phyloP scores from a whole-genome alignment of 768 basidiomycete genomes.

The Pisolithus microcarpus region DNA sequence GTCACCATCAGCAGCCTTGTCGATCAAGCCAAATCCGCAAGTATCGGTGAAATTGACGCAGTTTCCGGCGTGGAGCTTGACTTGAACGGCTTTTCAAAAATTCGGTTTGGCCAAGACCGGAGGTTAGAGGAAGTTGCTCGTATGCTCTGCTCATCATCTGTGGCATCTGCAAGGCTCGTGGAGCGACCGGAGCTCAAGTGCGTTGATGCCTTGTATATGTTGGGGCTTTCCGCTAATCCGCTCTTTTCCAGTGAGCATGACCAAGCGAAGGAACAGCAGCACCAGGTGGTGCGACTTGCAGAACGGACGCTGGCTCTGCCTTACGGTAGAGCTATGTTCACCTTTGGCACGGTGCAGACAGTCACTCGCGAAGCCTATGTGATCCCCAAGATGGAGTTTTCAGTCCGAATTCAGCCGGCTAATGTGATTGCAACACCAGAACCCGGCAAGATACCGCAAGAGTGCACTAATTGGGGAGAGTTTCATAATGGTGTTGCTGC shows the following conservation, averaged over 20 bases:
- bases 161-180: constrained; percentile 56
- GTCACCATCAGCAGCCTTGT: constrained; percentile 47
- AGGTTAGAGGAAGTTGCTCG: constrained; percentile 87
- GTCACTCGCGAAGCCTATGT: constrained; percentile 72
- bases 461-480: constrained; percentile 85
- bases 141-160: constrained; percentile 75
- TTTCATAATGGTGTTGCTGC: constrained; percentile 97
- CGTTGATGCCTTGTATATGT: constrained; percentile 18
- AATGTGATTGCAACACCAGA: constrained; percentile 62
- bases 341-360: constrained; percentile 72
- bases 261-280: constrained; percentile 78
- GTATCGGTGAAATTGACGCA: constrained; percentile 47
- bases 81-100: constrained; percentile 66
- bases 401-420: constrained; percentile 66
- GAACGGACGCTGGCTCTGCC: constrained; percentile 87
- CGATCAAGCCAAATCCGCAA: constrained; percentile 42
- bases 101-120: constrained; percentile 86
- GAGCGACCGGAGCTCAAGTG: constrained; percentile 70
- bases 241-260: constrained; percentile 66
- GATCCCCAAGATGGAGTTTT: constrained; percentile 74
- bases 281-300: constrained; percentile 70
- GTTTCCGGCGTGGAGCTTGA: constrained; percentile 69
- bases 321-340: constrained; percentile 87
- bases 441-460: constrained; percentile 61
- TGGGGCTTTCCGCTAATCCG: background rate